These are phyloP conservation scores for Agastache rugosa DNA, from an alignment of 257 asterid genomes.

Conservation along the genomic window DNA sequence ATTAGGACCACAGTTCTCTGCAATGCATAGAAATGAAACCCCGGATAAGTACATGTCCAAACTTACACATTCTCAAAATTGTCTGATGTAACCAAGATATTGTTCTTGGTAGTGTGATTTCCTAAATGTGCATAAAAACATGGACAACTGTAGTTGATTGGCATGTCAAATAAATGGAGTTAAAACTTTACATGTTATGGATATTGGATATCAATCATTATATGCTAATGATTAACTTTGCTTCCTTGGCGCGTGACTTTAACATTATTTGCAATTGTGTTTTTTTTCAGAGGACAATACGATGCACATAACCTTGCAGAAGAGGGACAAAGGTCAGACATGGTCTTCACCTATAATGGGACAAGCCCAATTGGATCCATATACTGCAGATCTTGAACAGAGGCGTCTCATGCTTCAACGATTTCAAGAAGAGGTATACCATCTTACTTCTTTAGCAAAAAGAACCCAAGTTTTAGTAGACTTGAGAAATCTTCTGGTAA, in stretches of 20 bases:
- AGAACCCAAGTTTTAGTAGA: not conserved
- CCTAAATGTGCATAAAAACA: not conserved
- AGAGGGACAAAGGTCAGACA: constrained; percentile 94
- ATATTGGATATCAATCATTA: not conserved
- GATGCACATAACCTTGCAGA: constrained; percentile 90
- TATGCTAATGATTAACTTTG: constrained; percentile 15
- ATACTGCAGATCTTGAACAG: constrained; percentile 84
- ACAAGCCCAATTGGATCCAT: constrained; percentile 86
- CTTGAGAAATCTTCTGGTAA: not conserved
- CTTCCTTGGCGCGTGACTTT: constrained; percentile 5
- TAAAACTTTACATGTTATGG: not conserved
- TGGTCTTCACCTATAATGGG: constrained; percentile 95
- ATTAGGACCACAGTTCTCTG: not conserved
- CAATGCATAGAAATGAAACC: not conserved
- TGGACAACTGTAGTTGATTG: not conserved
- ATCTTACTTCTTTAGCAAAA: constrained; percentile 25
- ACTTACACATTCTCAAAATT: not conserved
- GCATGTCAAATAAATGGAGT: constrained; percentile 9
- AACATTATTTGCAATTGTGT: constrained; percentile 9
- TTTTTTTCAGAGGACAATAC: constrained; percentile 84
- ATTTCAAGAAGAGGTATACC: constrained; percentile 92
- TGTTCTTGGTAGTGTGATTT: not conserved
- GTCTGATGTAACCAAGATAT: not conserved
- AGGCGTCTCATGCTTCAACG: constrained; percentile 97
- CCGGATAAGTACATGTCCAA: not conserved